phyloP scores from a whole-genome alignment of 805 yeast species.

The Yamadazyma nakazawae region DNA sequence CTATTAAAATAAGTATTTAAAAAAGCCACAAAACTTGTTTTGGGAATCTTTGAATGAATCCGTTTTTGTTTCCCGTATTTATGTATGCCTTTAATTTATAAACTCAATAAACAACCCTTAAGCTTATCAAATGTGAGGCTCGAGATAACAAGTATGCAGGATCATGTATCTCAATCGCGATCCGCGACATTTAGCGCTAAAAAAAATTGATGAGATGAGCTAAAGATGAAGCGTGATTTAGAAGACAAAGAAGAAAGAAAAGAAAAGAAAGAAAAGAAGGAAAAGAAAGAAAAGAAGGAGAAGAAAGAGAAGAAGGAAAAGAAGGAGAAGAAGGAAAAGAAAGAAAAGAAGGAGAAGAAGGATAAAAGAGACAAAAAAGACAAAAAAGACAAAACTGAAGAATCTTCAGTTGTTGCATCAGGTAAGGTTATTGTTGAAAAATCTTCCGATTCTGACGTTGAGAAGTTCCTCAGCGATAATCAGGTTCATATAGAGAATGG shows the following conservation, averaged over 20 bases:
- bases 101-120: conserved; percentile 2
- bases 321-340: conserved; percentile 14
- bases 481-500: conserved; percentile 73
- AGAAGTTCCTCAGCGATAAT: conserved; percentile 60
- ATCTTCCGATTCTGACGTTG: conserved; percentile 54
- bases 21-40: too few species aligned
- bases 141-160: conserved; percentile 6
- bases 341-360: conserved; percentile 11
- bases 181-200: not conserved
- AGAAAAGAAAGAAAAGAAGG: conserved; percentile 9
- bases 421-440: conserved; percentile 21
- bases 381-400: conserved; percentile 14
- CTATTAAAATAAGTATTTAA: too few species aligned
- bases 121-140: conserved; percentile 2
- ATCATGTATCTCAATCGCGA: not conserved
- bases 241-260: conserved; percentile 16
- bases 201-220: conserved; percentile 6
- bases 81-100: not conserved
- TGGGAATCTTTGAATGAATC: not conserved
- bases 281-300: conserved; percentile 9
- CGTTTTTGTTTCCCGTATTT: not conserved
- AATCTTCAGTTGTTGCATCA: not conserved
- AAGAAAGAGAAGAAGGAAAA: conserved; percentile 10
- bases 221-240: conserved; percentile 5
- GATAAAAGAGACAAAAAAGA: conserved; percentile 4